These are phyloP conservation scores for Aspergillus egyptiacus DNA, from an alignment of 495 filamentous ascomycete genomes.

Conservation along the genomic window DNA sequence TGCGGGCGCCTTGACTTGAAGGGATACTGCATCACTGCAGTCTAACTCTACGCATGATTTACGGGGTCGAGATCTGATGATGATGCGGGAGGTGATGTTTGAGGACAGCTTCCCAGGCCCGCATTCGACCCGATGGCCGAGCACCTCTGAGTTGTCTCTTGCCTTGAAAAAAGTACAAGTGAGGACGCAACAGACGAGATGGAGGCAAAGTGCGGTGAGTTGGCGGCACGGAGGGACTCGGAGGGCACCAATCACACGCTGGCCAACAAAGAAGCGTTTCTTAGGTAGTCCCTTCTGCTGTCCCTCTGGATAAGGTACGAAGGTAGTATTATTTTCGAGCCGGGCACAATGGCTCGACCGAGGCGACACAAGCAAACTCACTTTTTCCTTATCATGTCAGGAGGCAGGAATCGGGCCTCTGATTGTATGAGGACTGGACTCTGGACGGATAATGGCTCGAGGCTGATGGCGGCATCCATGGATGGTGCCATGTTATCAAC, in stretches of 20 bases:
- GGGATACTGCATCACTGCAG: not conserved
- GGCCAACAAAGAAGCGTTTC: not conserved
- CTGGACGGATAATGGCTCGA: too few relatives aligned
- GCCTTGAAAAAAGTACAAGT: conserved; percentile 3
- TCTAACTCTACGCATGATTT: not conserved
- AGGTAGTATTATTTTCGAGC: conserved; percentile 5
- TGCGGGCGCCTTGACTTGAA: not conserved
- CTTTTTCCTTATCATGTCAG: too few relatives aligned
- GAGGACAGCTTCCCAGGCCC: not conserved
- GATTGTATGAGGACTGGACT: too few relatives aligned
- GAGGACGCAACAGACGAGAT: conserved; percentile 13
- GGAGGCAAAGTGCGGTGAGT: conserved; percentile 17
- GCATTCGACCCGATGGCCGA: not conserved
- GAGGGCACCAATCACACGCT: conserved; percentile 15
- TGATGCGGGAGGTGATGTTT: conserved; percentile 1
- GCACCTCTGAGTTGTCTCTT: conserved; percentile 5
- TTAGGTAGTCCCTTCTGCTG: too few relatives aligned
- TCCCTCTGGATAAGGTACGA: too few relatives aligned
- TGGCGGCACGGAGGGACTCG: conserved; percentile 7
- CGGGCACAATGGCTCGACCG: not conserved
- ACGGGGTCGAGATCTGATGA: not conserved
- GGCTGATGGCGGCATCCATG: too few relatives aligned
- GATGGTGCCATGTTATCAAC: too few relatives aligned
- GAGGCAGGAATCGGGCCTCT: too few relatives aligned
- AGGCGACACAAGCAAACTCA: not conserved